Conservation (phyloP, 495 filamentous ascomycete genomes). For the Saxophila tyrrhenica region DNA sequence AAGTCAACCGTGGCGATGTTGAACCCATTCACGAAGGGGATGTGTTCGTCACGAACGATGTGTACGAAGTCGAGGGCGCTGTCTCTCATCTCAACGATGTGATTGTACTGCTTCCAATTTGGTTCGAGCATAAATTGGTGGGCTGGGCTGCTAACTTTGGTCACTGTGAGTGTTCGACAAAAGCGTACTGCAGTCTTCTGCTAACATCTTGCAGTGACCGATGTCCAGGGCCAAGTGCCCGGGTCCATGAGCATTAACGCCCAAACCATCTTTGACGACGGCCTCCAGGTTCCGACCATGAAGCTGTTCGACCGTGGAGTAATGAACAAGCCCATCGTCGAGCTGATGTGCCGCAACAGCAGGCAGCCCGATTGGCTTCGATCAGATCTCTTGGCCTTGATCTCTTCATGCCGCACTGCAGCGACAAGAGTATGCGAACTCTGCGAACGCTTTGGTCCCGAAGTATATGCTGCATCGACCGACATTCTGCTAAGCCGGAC, state of each 20-base stretch:
- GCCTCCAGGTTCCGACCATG: slow-evolving; percentile 40
- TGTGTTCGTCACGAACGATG: slow-evolving; percentile 42
- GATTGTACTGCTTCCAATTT: slow-evolving; percentile 38
- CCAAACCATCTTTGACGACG: slow-evolving; percentile 41
- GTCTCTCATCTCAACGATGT: slow-evolving; percentile 41
- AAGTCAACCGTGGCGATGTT: slow-evolving; percentile 8
- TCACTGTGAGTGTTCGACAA: slow-evolving; percentile 19
- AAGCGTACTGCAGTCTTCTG: not conserved
- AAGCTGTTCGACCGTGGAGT: slow-evolving; percentile 37
- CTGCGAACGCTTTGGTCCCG: slow-evolving; percentile 34
- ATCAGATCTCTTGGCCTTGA: slow-evolving; percentile 37
- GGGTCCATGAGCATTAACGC: slow-evolving; percentile 44
- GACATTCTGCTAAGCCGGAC: slow-evolving; percentile 36
- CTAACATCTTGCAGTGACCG: slow-evolving; percentile 26
- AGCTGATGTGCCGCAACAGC: slow-evolving; percentile 38
- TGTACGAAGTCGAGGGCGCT: slow-evolving; percentile 39
- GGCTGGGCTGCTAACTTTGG: slow-evolving; percentile 43
- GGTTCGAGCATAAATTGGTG: slow-evolving; percentile 33
- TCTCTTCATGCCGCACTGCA: slow-evolving; percentile 39
- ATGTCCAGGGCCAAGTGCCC: slow-evolving; percentile 41
- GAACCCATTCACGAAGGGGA: slow-evolving; percentile 39
- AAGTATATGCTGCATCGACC: slow-evolving; percentile 36
- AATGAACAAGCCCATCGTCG: slow-evolving; percentile 35
- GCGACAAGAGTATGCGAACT: slow-evolving; percentile 35
- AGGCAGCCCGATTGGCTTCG: slow-evolving; percentile 41